phyloP scores from a whole-genome alignment of 2,329 filamentous ascomycete species.

The Cordyceps tenuipes region DNA sequence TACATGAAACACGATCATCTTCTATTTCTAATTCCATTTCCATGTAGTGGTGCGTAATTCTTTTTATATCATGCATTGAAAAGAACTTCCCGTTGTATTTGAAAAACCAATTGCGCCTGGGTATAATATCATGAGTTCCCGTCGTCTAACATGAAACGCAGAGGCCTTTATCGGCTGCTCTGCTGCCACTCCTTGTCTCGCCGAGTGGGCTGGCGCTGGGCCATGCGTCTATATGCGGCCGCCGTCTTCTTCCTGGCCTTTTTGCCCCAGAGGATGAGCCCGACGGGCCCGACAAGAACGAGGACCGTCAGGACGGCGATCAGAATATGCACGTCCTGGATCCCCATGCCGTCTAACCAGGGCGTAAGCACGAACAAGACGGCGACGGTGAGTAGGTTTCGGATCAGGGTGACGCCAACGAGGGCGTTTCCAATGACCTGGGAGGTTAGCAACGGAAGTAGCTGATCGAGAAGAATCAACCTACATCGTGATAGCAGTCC shows the following conservation, averaged over 20 bases:
- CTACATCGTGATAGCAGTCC: slow-evolving; percentile 29
- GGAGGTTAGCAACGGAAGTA: not conserved
- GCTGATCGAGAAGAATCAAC: not conserved
- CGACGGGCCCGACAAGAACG: slow-evolving; percentile 11
- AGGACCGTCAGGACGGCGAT: slow-evolving; percentile 6
- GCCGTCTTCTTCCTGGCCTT: slow-evolving; percentile 10
- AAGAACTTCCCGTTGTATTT: no score
- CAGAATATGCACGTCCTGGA: slow-evolving; percentile 13
- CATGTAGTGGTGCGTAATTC: no score
- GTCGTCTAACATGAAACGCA: no score
- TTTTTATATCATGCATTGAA: no score
- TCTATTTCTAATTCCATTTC: not conserved
- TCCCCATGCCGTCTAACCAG: slow-evolving; percentile 19
- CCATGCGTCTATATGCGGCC: slow-evolving; percentile 7
- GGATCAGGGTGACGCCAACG: slow-evolving; percentile 18
- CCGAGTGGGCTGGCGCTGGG: not conserved
- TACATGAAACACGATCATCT: no score
- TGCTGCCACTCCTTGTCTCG: not conserved
- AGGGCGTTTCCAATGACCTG: slow-evolving; percentile 19
- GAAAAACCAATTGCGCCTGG: no score
- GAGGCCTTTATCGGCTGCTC: not conserved
- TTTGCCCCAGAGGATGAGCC: slow-evolving; percentile 14
- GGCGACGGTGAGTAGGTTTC: slow-evolving; percentile 18
- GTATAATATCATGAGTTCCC: no score
- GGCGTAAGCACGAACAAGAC: slow-evolving; percentile 17